phyloP scores from a whole-genome alignment of 1,284 basidiomycete species.

The Amylostereum chailletii region DNA sequence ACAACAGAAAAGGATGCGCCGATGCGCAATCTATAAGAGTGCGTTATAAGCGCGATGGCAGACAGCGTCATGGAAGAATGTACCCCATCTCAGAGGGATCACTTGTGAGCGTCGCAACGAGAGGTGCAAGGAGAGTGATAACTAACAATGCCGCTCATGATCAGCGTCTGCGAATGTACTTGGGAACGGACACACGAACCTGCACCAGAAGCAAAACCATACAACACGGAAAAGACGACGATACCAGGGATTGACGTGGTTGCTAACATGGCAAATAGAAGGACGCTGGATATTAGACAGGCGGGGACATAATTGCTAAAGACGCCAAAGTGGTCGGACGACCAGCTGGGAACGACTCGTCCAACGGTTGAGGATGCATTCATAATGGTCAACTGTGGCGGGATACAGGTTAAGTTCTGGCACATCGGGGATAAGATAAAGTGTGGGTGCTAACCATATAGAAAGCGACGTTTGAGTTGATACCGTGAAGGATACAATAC shows the following conservation, averaged over 20 bases:
- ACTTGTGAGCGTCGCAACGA: background rate
- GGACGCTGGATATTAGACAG: constrained; percentile 5
- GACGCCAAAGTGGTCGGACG: constrained; percentile 9
- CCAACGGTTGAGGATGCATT: constrained; percentile 11
- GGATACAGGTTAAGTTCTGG: background rate
- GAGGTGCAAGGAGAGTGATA: constrained; percentile 1
- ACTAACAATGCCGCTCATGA: background rate
- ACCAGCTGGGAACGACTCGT: constrained; percentile 12
- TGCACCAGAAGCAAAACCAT: constrained; percentile 4
- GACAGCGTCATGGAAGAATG: background rate
- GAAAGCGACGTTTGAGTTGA: constrained; percentile 4
- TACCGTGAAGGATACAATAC: constrained; percentile 5
- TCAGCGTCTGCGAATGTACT: background rate
- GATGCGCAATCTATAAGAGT: background rate
- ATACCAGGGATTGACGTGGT: constrained; percentile 5
- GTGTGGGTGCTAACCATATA: background rate
- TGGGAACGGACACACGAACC: background rate
- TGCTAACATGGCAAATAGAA: constrained; percentile 16
- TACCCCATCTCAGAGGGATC: constrained; percentile 4
- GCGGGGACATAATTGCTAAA: constrained; percentile 4
- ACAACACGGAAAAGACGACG: constrained; percentile 9
- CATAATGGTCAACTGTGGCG: constrained; percentile 12
- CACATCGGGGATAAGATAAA: background rate
- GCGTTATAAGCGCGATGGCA: background rate
- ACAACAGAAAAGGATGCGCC: background rate